Base-by-base conservation (phyloP, 2,329 filamentous ascomycete species). In the Xylariaceae sp. region DNA sequence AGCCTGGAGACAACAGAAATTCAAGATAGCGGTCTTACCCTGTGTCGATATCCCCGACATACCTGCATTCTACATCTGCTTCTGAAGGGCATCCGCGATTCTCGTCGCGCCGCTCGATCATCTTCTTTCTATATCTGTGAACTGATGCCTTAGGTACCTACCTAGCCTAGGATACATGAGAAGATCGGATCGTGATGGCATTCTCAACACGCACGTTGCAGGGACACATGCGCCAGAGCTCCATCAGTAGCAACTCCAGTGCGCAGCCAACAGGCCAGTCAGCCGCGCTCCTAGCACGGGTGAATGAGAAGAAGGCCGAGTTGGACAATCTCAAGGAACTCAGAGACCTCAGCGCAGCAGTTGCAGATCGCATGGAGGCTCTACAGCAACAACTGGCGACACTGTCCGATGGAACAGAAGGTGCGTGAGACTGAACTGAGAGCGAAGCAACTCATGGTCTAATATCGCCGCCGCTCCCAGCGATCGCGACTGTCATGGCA, bases 301-400 rank as follows among this genome's bases (percentile, higher is more conserved):
- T 95, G 67, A 84, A 88, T 59, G 89, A 94, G 74, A 95, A 95
- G 76, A 90, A 88, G 70, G 83, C 85, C 50, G 89, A 95, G 70
- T 79, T 95, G 5, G 87, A 91, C 63, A 88, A 85, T 64, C 76
- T 94, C 54, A 87, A 83, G 67, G 85, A 94, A 69, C 74, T 95
- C 48, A 82, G 88, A 61, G 86, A 91, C 64, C 77, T 95, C 43
- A 92, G 88, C 63, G 87, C 86, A 19, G 87, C 86, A 1, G 79
- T 92, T 32, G 89, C 89, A 40, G 79, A 81, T 39, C 89, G 94
- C 70, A 94, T 95, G 88, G 86, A 92, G 67, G 83, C 84, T 56
- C 71, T 95, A 49, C 87, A 92, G 64, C 81, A 87, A 66, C 92
- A 91, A 70, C 74, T 95, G 8, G 77, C 79, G 13, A 95, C 89